These are phyloP conservation scores for Hondaea fermentalgiana DNA, from an alignment of 108 stramenopile species.

Conservation along the genomic window DNA sequence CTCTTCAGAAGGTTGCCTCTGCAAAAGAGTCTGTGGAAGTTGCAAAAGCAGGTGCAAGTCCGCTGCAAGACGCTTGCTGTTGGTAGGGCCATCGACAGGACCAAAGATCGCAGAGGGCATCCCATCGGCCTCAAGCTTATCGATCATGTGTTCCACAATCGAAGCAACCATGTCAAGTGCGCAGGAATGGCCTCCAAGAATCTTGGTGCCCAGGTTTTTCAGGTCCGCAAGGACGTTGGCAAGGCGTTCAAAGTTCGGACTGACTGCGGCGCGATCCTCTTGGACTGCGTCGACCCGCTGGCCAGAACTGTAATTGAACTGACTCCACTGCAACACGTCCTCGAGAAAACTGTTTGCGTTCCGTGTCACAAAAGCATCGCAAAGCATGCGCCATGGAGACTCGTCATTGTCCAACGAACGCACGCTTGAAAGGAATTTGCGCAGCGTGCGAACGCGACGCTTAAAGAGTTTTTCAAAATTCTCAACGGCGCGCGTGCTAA, in stretches of 20 bases:
- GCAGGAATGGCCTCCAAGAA: not conserved
- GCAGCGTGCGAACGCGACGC: not conserved
- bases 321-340: not conserved
- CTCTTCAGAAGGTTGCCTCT: not conserved
- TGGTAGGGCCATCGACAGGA: not conserved
- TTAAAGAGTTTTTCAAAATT: slow-evolving; percentile 9
- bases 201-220: not conserved
- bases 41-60: slow-evolving; percentile 8
- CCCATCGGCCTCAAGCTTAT: not conserved
- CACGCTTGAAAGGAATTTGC: not conserved
- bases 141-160: not conserved
- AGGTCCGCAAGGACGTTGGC: not conserved
- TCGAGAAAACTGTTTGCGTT: not conserved
- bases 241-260: slow-evolving; percentile 5
- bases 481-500: not conserved
- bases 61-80: not conserved
- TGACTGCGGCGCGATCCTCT: not conserved
- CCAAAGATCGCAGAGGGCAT: not conserved
- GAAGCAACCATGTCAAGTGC: slow-evolving; percentile 7
- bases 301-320: not conserved
- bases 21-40: not conserved
- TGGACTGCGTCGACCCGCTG: not conserved
- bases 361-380: slow-evolving; percentile 15
- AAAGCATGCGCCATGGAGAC: not conserved
- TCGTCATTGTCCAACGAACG: not conserved